phyloP scores from a whole-genome alignment of 768 basidiomycete species.

The Psilocybe cubensis region DNA sequence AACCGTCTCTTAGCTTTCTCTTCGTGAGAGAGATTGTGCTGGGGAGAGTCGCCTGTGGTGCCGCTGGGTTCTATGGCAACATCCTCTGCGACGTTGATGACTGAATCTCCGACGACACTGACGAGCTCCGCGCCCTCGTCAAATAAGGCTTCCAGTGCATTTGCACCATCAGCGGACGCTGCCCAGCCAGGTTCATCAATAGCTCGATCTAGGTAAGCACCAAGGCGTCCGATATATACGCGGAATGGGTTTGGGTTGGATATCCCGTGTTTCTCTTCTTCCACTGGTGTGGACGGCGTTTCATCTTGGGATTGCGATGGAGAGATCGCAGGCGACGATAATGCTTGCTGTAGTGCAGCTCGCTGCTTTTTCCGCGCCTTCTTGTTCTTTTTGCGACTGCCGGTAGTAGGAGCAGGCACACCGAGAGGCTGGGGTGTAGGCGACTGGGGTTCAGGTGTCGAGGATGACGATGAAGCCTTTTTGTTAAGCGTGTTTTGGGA shows the following conservation, averaged over 20 bases:
- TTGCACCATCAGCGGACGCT: conserved; percentile 17
- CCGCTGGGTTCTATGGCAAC: background rate
- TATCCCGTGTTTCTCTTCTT: conserved; percentile 16
- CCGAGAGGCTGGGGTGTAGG: background rate
- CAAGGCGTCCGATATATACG: conserved; percentile 24
- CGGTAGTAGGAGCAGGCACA: background rate
- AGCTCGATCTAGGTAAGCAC: conserved; percentile 24
- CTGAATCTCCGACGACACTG: conserved; percentile 21
- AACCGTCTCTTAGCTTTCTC: conserved; percentile 15
- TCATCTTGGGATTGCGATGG: background rate
- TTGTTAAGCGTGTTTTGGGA: conserved; percentile 12
- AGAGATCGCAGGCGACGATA: background rate
- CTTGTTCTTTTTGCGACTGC: conserved; percentile 13
- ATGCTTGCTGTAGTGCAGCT: background rate
- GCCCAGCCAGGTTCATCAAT: conserved; percentile 28
- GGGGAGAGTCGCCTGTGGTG: background rate
- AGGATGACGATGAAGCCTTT: background rate
- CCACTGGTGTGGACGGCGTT: conserved; percentile 6
- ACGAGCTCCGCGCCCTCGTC: conserved; percentile 25
- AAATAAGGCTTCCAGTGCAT: conserved; percentile 20
- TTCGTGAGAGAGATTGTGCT: background rate
- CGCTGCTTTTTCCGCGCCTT: conserved; percentile 12
- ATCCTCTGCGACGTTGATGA: conserved; percentile 16
- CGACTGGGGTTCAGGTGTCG: background rate
- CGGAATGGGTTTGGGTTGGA: conserved; percentile 11